A percentile compares a stretch with the other conserved stretches of the same genome.
phyloP scores from a whole-genome alignment of 2,329 filamentous ascomycete genomes.

The Drechmeria coniospora region DNA sequence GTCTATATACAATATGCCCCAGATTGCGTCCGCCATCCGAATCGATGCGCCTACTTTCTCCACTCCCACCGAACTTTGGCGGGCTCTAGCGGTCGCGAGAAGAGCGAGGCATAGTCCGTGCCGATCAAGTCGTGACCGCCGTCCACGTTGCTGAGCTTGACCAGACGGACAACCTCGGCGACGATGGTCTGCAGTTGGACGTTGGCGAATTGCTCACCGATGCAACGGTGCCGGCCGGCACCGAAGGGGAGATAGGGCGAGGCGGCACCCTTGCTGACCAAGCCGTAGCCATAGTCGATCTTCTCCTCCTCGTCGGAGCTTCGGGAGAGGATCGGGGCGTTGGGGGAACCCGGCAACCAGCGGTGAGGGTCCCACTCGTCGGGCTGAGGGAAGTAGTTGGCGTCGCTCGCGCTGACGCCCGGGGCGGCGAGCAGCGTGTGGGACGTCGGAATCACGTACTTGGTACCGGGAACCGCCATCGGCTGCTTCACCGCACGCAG shows the following conservation, averaged over 20 bases:
- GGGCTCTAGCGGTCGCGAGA: constrained; percentile 57
- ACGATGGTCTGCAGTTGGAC: constrained; percentile 79
- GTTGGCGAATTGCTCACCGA: constrained; percentile 93
- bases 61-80: constrained; percentile 64
- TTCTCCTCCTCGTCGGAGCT: constrained; percentile 53
- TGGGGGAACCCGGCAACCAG: constrained; percentile 56
- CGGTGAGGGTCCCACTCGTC: constrained; percentile 78
- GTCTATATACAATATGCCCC: background rate
- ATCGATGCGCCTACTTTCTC: constrained; percentile 26
- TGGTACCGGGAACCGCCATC: constrained; percentile 69
- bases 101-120: constrained; percentile 55
- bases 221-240: constrained; percentile 83
- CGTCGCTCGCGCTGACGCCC: constrained; percentile 60
- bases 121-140: constrained; percentile 53
- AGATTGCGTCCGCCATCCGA: background rate
- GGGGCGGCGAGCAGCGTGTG: constrained; percentile 77
- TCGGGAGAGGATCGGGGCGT: constrained; percentile 30
- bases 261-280: constrained; percentile 78
- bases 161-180: constrained; percentile 57
- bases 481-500: constrained; percentile 83
- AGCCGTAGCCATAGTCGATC: constrained; percentile 85
- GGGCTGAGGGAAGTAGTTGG: constrained; percentile 68
- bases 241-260: constrained; percentile 92
- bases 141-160: constrained; percentile 65
- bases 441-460: constrained; percentile 64